phyloP scores from a whole-genome alignment of 2,329 filamentous ascomycete species.

The Thermomyces lanuginosus region DNA sequence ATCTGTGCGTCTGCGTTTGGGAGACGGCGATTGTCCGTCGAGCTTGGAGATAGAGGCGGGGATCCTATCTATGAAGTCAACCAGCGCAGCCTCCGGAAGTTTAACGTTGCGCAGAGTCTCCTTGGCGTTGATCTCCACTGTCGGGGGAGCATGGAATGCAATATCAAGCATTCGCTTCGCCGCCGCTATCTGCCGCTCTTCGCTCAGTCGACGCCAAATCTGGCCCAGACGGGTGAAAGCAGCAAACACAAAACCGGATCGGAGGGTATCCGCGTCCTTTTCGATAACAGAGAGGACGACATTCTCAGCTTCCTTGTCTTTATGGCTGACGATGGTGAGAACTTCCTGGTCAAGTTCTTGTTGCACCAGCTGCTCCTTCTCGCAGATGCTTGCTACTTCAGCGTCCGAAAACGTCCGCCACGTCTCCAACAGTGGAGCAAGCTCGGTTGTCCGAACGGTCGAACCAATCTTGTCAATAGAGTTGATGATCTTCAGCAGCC shows the following conservation, averaged over 20 bases:
- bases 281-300: constrained; percentile 36
- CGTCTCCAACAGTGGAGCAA: constrained; percentile 57
- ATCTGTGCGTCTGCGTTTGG: constrained; percentile 66
- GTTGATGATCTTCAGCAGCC: constrained; percentile 56
- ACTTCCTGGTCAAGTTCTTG: constrained; percentile 37
- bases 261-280: constrained; percentile 25
- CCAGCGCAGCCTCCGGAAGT: constrained; percentile 57
- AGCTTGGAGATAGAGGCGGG: constrained; percentile 53
- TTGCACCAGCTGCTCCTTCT: constrained; percentile 32
- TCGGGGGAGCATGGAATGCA: constrained; percentile 17
- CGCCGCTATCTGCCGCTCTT: constrained; percentile 20
- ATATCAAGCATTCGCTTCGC: constrained; percentile 28
- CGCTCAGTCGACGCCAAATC: constrained; percentile 45
- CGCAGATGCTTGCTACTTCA: constrained; percentile 36
- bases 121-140: constrained; percentile 25
- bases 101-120: constrained; percentile 57
- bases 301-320: constrained; percentile 41
- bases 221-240: constrained; percentile 53
- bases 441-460: constrained; percentile 52
- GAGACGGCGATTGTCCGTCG: constrained; percentile 53
- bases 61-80: constrained; percentile 56
- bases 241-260: constrained; percentile 43
- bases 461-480: constrained; percentile 55
- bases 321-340: constrained; percentile 37
- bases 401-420: constrained; percentile 46